Base-by-base conservation (phyloP, 73 alveolate species). In the Paramecium caudatum region DNA sequence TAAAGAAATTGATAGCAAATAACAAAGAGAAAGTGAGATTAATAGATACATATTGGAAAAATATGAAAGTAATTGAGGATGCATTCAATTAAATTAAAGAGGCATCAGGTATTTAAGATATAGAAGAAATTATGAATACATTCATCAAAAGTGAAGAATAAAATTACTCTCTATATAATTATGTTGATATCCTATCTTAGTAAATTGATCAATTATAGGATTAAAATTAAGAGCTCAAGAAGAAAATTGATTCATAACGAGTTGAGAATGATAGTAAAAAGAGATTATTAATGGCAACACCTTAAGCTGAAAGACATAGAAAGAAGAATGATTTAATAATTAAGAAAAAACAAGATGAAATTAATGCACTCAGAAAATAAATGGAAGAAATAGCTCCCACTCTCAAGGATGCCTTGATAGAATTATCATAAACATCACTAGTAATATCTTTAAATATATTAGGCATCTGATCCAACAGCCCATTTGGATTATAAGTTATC, bases 91-190 rank as follows among this genome's bases (percentile, higher is more conserved):
- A 90, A 15, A 95, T 96, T 23, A 88, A 94, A 43, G 96, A 95
- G 70, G 94, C 96, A 2, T 93, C 97, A 19, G 98, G 98, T 21
- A 96, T 95, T 1, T 82, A 92, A 21, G 97, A 96, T 55, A 96
- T 96, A 1, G 98, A 96, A 82, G 98, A 95, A 82, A 93, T 96
- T 7, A 97, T 94, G 55, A 94, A 90, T 49, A 95, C 95, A 36
- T 96, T 96, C 70, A 96, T 96, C 21, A 95, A 96, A 34, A 97
- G 98, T 82, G 99, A 96, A 70, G 97, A 95, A 65, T 85, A 96
- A 78, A 96, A 95, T 55, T 96, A 94, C 82, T 88, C 97, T 0
- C 91, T 96, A n/a, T 93, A 92, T 33, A 91, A 93, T 21, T 93
- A 93, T 47, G 99, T 96, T 3, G 95, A 95, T 48, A 97, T 95